phyloP scores from a whole-genome alignment of 2,329 filamentous ascomycete species.

The Aspergillus sp. region DNA sequence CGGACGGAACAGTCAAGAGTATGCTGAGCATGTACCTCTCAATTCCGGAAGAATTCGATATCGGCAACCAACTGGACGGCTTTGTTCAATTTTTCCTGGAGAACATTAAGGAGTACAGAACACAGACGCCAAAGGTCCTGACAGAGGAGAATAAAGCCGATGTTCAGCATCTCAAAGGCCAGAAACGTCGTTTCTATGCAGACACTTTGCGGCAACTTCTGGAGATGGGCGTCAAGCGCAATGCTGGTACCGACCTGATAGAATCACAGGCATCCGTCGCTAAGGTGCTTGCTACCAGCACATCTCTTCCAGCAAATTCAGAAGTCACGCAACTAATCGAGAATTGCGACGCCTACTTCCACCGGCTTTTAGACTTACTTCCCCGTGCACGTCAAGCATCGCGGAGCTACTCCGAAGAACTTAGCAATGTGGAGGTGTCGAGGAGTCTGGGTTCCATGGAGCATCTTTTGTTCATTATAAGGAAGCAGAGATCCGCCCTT shows the following conservation, averaged over 20 bases:
- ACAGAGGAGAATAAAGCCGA: conserved; percentile 82
- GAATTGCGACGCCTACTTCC: conserved; percentile 70
- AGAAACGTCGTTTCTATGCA: conserved; percentile 86
- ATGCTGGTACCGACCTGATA: conserved; percentile 72
- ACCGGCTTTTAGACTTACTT: conserved; percentile 74
- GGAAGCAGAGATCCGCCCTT: conserved; percentile 41
- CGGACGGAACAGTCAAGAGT: conserved; percentile 67
- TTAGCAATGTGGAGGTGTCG: conserved; percentile 76
- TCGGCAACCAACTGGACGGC: conserved; percentile 59
- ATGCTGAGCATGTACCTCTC: conserved; percentile 67
- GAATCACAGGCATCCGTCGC: conserved; percentile 71
- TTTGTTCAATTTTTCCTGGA: conserved; percentile 70
- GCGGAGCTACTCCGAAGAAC: conserved; percentile 77
- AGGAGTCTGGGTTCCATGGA: conserved; percentile 85
- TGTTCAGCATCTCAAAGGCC: conserved; percentile 84
- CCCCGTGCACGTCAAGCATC: conserved; percentile 65
- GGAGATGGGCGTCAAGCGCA: conserved; percentile 85
- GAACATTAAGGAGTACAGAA: conserved; percentile 71
- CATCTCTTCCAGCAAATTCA: conserved; percentile 34
- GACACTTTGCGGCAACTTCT: conserved; percentile 81
- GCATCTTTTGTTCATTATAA: conserved; percentile 64
- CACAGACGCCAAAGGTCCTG: conserved; percentile 76
- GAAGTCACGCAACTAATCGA: conserved; percentile 26
- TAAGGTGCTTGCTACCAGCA: conserved; percentile 63
- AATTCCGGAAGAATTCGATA: conserved; percentile 54